Percentiles rank a stretch among this genome's conserved stretches.
Conservation (phyloP, 768 basidiomycete species). For the Cyclocybe cylindracea region DNA sequence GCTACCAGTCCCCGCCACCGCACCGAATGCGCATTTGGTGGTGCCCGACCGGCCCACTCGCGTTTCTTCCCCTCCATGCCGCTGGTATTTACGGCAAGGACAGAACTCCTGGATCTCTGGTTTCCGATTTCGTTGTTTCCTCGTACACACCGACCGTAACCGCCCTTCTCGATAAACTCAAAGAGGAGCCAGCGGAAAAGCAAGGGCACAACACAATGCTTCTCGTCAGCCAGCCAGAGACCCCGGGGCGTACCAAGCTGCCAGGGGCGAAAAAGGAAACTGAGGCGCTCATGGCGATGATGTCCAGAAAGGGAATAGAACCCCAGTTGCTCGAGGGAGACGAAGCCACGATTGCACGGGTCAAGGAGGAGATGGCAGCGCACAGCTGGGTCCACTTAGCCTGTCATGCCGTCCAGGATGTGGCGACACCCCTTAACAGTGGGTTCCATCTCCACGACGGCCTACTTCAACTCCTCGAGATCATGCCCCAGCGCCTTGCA, state of each 20-base stretch:
- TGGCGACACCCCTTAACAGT: constrained; percentile 7
- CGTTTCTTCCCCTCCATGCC: constrained; percentile 37
- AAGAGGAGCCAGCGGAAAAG: background rate
- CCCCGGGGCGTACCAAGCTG: constrained; percentile 1
- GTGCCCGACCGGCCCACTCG: constrained; percentile 18
- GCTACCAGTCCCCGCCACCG: background rate
- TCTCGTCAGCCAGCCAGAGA: constrained; percentile 10
- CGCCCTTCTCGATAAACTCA: constrained; percentile 1
- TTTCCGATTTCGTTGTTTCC: constrained; percentile 19
- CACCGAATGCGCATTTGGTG: constrained; percentile 7
- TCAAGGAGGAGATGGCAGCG: constrained; percentile 7
- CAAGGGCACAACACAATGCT: background rate
- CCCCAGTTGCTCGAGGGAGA: background rate
- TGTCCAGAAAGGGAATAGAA: background rate
- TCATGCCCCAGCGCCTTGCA: constrained; percentile 9
- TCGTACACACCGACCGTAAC: constrained; percentile 15
- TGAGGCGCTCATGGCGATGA: background rate
- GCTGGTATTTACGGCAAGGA: constrained; percentile 27
- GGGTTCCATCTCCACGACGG: constrained; percentile 11
- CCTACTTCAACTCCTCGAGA: constrained; percentile 4
- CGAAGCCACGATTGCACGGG: constrained; percentile 3
- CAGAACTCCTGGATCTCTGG: background rate
- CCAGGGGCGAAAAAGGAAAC: constrained; percentile 13
- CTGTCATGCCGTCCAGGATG: constrained; percentile 14
- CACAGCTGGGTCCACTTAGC: constrained; percentile 16